phyloP scores from a whole-genome alignment of 2,329 filamentous ascomycete species.

The Xylariales sp. region DNA sequence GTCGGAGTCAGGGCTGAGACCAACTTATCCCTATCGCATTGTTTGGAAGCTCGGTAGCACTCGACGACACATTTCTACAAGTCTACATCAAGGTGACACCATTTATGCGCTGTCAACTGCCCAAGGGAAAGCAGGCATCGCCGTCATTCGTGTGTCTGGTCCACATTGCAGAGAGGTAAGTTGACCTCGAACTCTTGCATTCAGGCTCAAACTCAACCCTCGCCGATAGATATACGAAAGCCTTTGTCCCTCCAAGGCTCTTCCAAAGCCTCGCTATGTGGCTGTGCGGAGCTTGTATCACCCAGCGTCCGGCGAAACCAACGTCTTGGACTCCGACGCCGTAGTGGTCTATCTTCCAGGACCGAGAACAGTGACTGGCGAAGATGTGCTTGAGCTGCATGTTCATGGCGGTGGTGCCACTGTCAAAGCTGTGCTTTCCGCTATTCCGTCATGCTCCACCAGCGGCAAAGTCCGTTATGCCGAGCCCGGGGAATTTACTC shows the following conservation, averaged over 20 bases:
- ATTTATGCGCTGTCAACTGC: conserved; percentile 93
- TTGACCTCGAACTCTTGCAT: not conserved
- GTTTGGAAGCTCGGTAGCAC: too few relatives aligned
- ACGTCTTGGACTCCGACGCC: conserved; percentile 74
- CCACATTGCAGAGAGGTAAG: conserved; percentile 54
- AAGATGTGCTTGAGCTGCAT: conserved; percentile 89
- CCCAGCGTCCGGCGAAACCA: conserved; percentile 24
- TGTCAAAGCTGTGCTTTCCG: conserved; percentile 77
- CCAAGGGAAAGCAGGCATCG: conserved; percentile 81
- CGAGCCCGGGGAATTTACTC: conserved; percentile 93
- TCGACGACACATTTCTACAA: too few relatives aligned
- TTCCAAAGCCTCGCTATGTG: conserved; percentile 53
- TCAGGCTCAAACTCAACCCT: conserved; percentile 15
- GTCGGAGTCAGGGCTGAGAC: too few relatives aligned
- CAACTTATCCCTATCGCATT: too few relatives aligned
- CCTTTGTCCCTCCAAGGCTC: conserved; percentile 42
- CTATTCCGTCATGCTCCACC: conserved; percentile 56
- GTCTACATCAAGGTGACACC: conserved; percentile 49
- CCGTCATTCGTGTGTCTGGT: conserved; percentile 83
- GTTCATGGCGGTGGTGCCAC: conserved; percentile 91
- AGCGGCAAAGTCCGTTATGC: conserved; percentile 67
- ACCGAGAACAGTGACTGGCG: conserved; percentile 82
- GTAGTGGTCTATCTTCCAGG: conserved; percentile 78
- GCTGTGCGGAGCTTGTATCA: conserved; percentile 70
- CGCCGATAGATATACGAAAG: conserved; percentile 37